These are phyloP conservation scores for Crucibulum laeve DNA, from an alignment of 768 basidiomycete genomes.

Conservation along the genomic window DNA sequence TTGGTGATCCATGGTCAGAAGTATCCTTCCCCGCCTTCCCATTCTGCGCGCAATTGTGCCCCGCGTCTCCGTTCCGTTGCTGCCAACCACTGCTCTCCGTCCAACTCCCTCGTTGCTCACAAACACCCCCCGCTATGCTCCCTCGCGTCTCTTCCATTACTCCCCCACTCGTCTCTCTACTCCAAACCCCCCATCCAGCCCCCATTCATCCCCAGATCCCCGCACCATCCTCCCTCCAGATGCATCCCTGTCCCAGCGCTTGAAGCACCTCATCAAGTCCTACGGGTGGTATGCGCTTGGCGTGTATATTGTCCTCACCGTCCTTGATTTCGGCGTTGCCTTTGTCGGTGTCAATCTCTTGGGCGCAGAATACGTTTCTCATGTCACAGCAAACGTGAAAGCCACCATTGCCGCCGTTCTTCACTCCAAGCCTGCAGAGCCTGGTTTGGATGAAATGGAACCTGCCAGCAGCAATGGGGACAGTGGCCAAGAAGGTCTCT, in stretches of 20 bases:
- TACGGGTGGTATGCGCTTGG: constrained; percentile 97
- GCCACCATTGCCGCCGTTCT: constrained; percentile 38
- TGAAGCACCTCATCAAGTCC: constrained; percentile 81
- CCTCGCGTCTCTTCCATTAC: constrained; percentile 44
- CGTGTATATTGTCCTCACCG: constrained; percentile 72
- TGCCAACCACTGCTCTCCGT: constrained; percentile 37
- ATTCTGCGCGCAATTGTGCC: constrained; percentile 41
- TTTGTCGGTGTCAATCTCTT: constrained; percentile 83
- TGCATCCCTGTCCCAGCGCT: constrained; percentile 59
- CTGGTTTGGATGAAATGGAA: constrained; percentile 64
- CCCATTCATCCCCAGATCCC: constrained; percentile 7
- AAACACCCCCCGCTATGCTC: constrained; percentile 19
- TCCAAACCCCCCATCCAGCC: constrained; percentile 22
- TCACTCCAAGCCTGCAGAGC: constrained; percentile 54
- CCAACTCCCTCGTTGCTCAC: constrained; percentile 22
- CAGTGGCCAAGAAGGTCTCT: constrained; percentile 66
- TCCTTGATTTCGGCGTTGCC: constrained; percentile 79
- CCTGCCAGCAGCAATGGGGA: constrained; percentile 19
- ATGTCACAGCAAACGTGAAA: constrained; percentile 56
- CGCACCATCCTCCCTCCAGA: constrained; percentile 37
- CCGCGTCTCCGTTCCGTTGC: constrained; percentile 42
- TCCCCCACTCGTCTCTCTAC: constrained; percentile 42
- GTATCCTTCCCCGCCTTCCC: constrained; percentile 39
- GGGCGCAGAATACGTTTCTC: constrained; percentile 87
- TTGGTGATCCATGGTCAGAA: constrained; percentile 24